Percentiles rank a stretch among this genome's conserved stretches.
These are phyloP conservation scores for Atalantia buxifolia DNA, from an alignment of 345 rosid species.

Conservation along the genomic window DNA sequence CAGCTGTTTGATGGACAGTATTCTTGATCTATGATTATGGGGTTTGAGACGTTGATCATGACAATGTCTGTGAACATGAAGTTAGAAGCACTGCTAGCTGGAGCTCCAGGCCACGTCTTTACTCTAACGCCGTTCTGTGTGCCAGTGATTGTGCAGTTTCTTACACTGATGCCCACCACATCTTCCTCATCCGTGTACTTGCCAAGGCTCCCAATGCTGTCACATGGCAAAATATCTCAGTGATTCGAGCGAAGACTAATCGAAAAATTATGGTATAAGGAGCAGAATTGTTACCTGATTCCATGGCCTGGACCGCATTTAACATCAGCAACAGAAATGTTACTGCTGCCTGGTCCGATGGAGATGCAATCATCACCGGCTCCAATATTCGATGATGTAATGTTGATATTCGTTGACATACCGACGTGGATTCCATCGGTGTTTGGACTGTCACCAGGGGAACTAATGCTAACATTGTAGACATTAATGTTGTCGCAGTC, in stretches of 20 bases:
- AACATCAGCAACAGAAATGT: constrained; percentile 28
- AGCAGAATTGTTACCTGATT: constrained; percentile 36
- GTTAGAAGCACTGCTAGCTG: constrained; percentile 30
- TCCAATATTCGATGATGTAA: constrained; percentile 35
- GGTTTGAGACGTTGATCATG: constrained; percentile 53
- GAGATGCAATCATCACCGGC: constrained; percentile 64
- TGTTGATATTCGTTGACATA: constrained; percentile 35
- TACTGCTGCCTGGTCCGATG: constrained; percentile 46
- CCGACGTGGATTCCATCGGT: constrained; percentile 62
- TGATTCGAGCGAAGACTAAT: neutral
- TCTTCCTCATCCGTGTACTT: constrained; percentile 36
- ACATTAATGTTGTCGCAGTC: constrained; percentile 28
- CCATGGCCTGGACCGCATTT: constrained; percentile 64
- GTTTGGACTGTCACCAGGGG: constrained; percentile 63
- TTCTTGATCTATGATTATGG: constrained; percentile 50
- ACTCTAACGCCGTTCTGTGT: constrained; percentile 53
- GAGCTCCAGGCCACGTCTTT: constrained; percentile 51
- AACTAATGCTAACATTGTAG: constrained; percentile 24
- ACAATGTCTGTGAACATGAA: constrained; percentile 35
- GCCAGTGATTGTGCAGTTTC: constrained; percentile 38
- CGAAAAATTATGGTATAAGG: neutral
- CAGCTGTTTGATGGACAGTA: constrained; percentile 45
- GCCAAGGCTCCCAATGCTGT: constrained; percentile 62
- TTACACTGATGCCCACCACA: constrained; percentile 36
- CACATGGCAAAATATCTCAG: neutral